Evolutionary conservation across 192 early-diverging fungal species (phyloP), one percentile per base, ranked within the genome.

Genomic region (Entrophospora sp.): DNA sequence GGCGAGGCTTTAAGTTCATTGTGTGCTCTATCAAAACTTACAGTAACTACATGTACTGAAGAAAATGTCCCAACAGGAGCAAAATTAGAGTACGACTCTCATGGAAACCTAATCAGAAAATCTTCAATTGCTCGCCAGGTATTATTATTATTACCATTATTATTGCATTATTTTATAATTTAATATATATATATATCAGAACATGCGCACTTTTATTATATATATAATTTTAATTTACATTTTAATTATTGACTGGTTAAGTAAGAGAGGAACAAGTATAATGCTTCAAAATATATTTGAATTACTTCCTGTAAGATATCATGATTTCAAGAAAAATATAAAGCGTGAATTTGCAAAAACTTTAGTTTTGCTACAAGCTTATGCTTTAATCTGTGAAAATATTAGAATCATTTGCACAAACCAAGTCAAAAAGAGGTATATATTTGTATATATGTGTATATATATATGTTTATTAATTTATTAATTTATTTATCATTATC

Each of bases 1-100:
- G 94, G 93, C 0, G 95, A 99, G 52, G 97, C 97, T 4, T 77
- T 99, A 4, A 91, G 87, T 61, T 94, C 95, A 0, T 70, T 99
- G 0, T 94, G 93, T 58, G 86, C 90, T 1, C 64, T 92, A n/a
- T 74, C 83, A 10, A 74, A 77, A 28, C 67, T 94, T 1, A 73
- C 81, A 0, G 79, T 93, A 0, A 83, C 81, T 5, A 93, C 92
- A 3, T 79, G 80, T 5, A 90, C 90, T 14, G 73, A 79, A 20
- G 72, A 76, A 14, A 68, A 78, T 18, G 64, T 66, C 1, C 85
- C 84, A 3, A 66, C 73, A 10, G 97, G 89, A 5, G 61, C 75
- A 13, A 72, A 84, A 32, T 81, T 96, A 4, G 83, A 86, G 59
- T 95, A 86, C 72, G 83, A 86, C 61, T 59, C 59, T 5, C 27